Conservation (phyloP, 306 rosid species). For the Malus orientalis region DNA sequence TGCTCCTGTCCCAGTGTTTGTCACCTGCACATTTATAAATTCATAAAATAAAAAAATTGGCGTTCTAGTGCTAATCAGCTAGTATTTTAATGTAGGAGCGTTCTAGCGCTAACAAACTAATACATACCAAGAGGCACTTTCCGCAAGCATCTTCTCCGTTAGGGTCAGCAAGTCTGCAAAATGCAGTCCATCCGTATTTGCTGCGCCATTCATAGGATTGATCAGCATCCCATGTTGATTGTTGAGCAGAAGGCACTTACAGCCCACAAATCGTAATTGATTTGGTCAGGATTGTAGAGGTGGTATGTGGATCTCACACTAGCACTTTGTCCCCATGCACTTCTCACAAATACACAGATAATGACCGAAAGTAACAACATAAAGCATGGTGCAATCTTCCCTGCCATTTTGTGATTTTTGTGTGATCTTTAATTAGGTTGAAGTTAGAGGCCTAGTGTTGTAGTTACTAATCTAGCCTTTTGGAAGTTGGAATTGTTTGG, state of each 20-base stretch:
- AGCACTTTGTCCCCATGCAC: conserved; percentile 44
- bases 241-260: conserved; percentile 68
- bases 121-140: conserved; percentile 45
- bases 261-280: conserved; percentile 47
- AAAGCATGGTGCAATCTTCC: neutral
- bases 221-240: conserved; percentile 69
- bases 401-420: conserved; percentile 15
- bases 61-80: too few relatives aligned
- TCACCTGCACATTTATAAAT: conserved; percentile 13
- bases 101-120: too few relatives aligned
- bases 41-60: neutral
- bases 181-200: conserved; percentile 78
- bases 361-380: neutral
- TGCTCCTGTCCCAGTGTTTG: conserved; percentile 23
- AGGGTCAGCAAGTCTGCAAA: conserved; percentile 62
- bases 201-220: conserved; percentile 59
- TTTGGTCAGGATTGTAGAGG: conserved; percentile 45
- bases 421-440: neutral
- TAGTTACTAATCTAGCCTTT: neutral
- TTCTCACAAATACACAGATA: neutral
- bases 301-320: conserved; percentile 69
- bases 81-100: too few relatives aligned
- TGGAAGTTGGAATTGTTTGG: neutral
- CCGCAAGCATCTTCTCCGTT: conserved; percentile 52
- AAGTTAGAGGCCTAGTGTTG: neutral